Base-by-base conservation (phyloP, 192 early-diverging fungal genomes). In the Mortierella hygrophila region DNA sequence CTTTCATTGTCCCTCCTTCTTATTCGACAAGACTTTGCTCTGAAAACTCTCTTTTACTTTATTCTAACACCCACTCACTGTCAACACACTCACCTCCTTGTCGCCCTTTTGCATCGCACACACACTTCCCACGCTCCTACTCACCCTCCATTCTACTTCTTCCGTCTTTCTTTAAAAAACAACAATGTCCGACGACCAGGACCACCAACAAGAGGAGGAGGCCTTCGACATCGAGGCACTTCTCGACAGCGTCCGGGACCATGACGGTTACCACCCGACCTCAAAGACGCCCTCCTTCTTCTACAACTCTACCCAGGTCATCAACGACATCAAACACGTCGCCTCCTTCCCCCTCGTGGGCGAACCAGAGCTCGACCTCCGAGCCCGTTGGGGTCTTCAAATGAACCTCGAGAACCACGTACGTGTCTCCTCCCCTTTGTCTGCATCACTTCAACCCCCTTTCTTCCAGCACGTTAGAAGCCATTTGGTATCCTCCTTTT, bases 231-330 rank as follows among this genome's bases (percentile, higher is more conserved):
- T 86, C 21, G 79, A 86, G 9, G 68, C 70, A 7, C 13, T 77
- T 20, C 84, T 81, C 65, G 84, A 86, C 20, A 37, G 49, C 13
- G 44, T 75, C 40, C 40, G 65, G 9, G 41, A 77, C 6, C 29
- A 74, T 9, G 84, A 75, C 26, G 16, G 42, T 23, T 42, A 57
- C 46, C 74, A 75, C 10, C 68, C 75, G 0, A 86, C 63, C 18
- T 26, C n/a, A 32, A 86, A 81, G 72, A 78, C 84, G 0, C 63
- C 79, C 42, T 86, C 84, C 32, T 76, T 81, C 68, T 86, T 86
- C 21, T n/a, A 49, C 26, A 70, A 80, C 10, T 70, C 78, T 15
- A 20, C 47, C 11, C 38, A 80, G 72, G 79, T 81, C 72, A 46
- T 86, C 38, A 21, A 16, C 10, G 79, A 81, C 38, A 37, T 86